Conservation (phyloP, 2,329 filamentous ascomycete genomes). For the Fusarium ramigenum region DNA sequence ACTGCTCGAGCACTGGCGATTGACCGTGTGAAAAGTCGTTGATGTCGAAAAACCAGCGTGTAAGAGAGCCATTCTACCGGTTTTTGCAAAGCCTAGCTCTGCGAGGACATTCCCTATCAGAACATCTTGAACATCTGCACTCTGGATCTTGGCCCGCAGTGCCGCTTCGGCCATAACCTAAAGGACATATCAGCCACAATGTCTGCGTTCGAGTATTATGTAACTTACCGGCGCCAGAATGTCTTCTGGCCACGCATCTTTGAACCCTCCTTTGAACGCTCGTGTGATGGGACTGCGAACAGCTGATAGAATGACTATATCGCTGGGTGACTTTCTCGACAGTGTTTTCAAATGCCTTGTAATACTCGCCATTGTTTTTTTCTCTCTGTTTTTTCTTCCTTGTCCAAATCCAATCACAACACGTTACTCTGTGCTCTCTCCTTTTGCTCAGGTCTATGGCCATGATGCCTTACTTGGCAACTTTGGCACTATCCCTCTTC, state of each 20-base stretch:
- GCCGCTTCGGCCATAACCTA: conserved; percentile 7
- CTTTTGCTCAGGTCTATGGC: too few relatives aligned
- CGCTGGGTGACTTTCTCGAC: conserved; percentile 71
- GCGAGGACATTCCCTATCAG: conserved; percentile 88
- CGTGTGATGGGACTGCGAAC: conserved; percentile 86
- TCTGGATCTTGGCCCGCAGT: conserved; percentile 55
- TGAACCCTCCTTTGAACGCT: conserved; percentile 82
- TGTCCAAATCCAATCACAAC: not conserved
- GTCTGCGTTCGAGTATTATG: rapidly evolving
- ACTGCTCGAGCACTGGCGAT: conserved; percentile 84
- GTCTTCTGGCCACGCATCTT: conserved; percentile 90
- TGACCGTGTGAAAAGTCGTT: conserved; percentile 84
- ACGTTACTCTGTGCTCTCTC: too few relatives aligned
- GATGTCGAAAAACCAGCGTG: conserved; percentile 78
- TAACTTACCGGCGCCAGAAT: conserved; percentile 69
- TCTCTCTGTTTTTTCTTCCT: rapidly evolving
- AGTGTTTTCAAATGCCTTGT: not conserved
- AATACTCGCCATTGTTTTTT: not conserved
- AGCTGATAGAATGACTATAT: conserved; percentile 89
- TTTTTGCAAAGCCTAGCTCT: conserved; percentile 88
- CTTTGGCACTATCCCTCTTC: not conserved
- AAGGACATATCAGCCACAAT: rapidly evolving
- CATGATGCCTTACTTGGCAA: not conserved
- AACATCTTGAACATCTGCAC: conserved; percentile 76
- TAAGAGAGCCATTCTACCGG: conserved; percentile 86